These are phyloP conservation scores for Ustilago esculenta DNA, from an alignment of 1,284 basidiomycete genomes.

Conservation along the genomic window DNA sequence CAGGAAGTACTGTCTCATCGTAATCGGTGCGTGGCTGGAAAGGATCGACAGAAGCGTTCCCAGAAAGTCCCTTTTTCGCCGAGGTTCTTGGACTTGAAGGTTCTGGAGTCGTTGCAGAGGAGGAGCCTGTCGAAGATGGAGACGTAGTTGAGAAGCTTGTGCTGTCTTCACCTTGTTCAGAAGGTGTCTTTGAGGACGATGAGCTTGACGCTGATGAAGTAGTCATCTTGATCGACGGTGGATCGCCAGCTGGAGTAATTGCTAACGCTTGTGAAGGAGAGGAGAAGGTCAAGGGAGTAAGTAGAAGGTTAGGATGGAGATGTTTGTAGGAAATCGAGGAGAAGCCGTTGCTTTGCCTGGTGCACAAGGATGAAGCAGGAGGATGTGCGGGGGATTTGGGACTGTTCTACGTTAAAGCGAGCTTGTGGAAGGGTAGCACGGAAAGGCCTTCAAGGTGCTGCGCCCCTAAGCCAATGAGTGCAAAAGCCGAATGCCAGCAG, in stretches of 20 bases:
- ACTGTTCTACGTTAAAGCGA: too few relatives aligned
- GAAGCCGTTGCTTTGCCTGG: too few relatives aligned
- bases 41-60: slow-evolving; percentile 2
- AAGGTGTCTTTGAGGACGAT: slow-evolving; percentile 31
- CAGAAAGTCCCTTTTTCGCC: background rate
- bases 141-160: slow-evolving; percentile 19
- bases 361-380: too few relatives aligned
- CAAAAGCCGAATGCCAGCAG: too few relatives aligned
- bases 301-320: too few relatives aligned
- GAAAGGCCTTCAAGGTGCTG: too few relatives aligned
- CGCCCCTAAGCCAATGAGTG: too few relatives aligned
- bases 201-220: slow-evolving; percentile 12
- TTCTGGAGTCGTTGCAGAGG: slow-evolving; percentile 35
- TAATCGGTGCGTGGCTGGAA: slow-evolving; percentile 29
- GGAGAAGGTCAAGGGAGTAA: too few relatives aligned
- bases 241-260: background rate
- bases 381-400: too few relatives aligned
- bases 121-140: slow-evolving; percentile 13
- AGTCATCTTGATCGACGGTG: slow-evolving; percentile 1
- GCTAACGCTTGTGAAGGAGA: too few relatives aligned
- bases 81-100: slow-evolving; percentile 28
- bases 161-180: slow-evolving; percentile 16
- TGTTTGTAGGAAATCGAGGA: too few relatives aligned
- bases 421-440: too few relatives aligned
- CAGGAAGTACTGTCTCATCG: slow-evolving; percentile 35